Conservation (phyloP, 768 basidiomycete species). For the Mycena galopus region DNA sequence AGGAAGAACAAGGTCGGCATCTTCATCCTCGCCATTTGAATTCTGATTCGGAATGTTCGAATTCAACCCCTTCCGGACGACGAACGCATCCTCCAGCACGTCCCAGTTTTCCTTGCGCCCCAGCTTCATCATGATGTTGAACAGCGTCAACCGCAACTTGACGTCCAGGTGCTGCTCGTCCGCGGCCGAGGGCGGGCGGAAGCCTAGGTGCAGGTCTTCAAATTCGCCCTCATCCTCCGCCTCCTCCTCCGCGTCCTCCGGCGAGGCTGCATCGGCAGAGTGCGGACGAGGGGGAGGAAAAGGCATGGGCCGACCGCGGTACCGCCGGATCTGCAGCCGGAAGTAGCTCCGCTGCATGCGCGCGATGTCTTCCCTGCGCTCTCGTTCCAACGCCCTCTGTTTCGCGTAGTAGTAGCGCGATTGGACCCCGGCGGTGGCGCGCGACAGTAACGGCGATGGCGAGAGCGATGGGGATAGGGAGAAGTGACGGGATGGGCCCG, state of each 20-base stretch:
- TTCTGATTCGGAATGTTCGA: no score
- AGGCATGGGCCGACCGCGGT: not conserved
- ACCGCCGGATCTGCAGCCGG: not conserved
- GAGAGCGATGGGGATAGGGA: no score
- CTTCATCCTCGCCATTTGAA: no score
- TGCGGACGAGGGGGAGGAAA: no score
- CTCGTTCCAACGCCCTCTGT: no score
- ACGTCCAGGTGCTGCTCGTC: not conserved
- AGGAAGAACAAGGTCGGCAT: no score
- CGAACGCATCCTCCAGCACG: not conserved
- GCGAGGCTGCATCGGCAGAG: no score
- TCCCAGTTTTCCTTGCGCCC: not conserved
- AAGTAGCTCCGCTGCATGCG: not conserved
- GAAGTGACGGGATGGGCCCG: no score
- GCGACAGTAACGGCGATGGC: no score
- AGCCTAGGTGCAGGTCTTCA: not conserved
- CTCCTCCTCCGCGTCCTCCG: no score
- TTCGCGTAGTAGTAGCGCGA: no score
- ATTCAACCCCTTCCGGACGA: not conserved
- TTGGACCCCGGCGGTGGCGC: no score
- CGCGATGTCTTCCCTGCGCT: not conserved
- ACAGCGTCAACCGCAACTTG: not conserved
- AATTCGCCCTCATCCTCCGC: not conserved
- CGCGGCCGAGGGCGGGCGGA: not conserved
- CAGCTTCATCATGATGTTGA: not conserved